Conservation (phyloP, 371 early-diverging fungal species). For the Mucor plumbeus region DNA sequence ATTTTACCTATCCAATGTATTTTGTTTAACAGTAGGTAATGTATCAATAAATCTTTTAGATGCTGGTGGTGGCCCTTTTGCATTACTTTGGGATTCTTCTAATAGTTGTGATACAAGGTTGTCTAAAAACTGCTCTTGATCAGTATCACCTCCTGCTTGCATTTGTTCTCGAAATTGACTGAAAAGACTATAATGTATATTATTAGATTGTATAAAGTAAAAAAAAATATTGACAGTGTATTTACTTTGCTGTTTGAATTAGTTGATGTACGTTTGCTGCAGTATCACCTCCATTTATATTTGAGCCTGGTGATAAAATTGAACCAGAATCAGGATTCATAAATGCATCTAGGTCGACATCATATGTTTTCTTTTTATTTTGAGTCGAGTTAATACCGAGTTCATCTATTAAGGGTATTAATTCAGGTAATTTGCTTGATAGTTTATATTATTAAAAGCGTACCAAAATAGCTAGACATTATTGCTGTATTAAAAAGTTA, state of each 20-base stretch:
- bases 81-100: slow-evolving; percentile 53
- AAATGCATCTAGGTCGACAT: slow-evolving; percentile 49
- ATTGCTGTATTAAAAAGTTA: not conserved
- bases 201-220: not conserved
- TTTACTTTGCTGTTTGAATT: slow-evolving; percentile 47
- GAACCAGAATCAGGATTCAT: slow-evolving; percentile 36
- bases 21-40: slow-evolving; percentile 32
- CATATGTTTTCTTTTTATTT: slow-evolving; percentile 26
- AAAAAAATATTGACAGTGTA: too few relatives aligned
- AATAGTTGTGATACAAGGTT: slow-evolving; percentile 53
- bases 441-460: not conserved
- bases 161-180: slow-evolving; percentile 45
- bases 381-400: slow-evolving; percentile 32
- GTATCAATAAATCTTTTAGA: slow-evolving; percentile 47
- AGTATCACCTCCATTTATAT: not conserved
- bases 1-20: slow-evolving; percentile 34
- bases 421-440: not conserved
- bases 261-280: slow-evolving; percentile 30
- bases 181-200: slow-evolving; percentile 32
- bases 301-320: not conserved
- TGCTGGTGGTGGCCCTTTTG: slow-evolving; percentile 60
- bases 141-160: slow-evolving; percentile 43
- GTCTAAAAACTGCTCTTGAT: slow-evolving; percentile 54
- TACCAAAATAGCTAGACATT: slow-evolving; percentile 18
- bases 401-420: slow-evolving; percentile 30